Conservation (phyloP, 495 filamentous ascomycete genomes). For the Penicillium pancosmium region DNA sequence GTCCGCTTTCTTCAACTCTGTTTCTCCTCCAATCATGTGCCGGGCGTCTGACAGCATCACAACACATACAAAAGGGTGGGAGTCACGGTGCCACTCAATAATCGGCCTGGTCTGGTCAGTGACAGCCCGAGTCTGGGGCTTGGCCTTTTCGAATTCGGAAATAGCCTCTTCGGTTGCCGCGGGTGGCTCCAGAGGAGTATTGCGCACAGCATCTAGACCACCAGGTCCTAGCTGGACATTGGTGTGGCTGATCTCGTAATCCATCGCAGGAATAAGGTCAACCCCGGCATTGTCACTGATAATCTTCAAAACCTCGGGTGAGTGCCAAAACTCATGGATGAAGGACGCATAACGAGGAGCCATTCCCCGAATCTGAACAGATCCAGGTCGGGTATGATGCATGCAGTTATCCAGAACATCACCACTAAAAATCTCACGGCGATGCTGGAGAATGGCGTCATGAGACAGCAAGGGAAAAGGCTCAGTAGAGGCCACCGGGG, state of each 20-base stretch:
- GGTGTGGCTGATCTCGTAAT: constrained; percentile 74
- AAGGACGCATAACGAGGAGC: constrained; percentile 56
- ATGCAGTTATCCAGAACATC: constrained; percentile 65
- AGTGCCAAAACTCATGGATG: constrained; percentile 70
- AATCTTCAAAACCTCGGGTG: constrained; percentile 63
- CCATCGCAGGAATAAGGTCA: constrained; percentile 69
- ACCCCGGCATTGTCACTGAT: constrained; percentile 75
- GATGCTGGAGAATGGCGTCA: constrained; percentile 67
- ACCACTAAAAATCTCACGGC: constrained; percentile 63
- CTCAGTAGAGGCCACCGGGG: constrained; percentile 4
- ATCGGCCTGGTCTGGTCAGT: background rate
- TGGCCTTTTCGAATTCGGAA: background rate
- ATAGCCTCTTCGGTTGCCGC: background rate
- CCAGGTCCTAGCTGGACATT: constrained; percentile 49
- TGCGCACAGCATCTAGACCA: constrained; percentile 4
- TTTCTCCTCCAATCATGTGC: constrained; percentile 2
- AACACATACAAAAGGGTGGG: constrained; percentile 7
- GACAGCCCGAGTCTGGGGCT: background rate
- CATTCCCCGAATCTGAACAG: constrained; percentile 9
- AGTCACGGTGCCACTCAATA: constrained; percentile 6
- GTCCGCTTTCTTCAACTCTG: constrained; percentile 8
- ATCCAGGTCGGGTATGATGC: constrained; percentile 7
- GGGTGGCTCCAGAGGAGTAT: constrained; percentile 7
- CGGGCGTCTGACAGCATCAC: constrained; percentile 5
- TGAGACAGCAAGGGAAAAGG: constrained; percentile 73